A percentile compares a stretch with the other conserved stretches of the same genome.
These are phyloP conservation scores for Cryptococcus sp. DNA, from an alignment of 1,284 basidiomycete genomes.

Conservation along the genomic window DNA sequence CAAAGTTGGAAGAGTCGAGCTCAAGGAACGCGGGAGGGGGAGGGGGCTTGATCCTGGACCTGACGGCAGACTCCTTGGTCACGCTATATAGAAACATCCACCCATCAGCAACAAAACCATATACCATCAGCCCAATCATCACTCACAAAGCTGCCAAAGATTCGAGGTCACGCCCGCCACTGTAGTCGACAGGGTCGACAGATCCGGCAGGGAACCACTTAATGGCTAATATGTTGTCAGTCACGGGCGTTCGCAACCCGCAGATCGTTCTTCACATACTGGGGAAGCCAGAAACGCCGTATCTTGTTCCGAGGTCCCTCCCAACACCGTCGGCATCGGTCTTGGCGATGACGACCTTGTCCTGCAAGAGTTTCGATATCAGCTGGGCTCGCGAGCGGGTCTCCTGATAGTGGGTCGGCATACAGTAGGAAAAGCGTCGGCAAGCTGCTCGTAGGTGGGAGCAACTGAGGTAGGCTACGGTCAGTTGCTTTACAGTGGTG, in stretches of 20 bases:
- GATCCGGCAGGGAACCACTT: constrained; percentile 79
- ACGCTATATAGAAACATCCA: constrained; percentile 60
- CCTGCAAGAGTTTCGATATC: constrained; percentile 34
- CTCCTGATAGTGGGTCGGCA: constrained; percentile 43
- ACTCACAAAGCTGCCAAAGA: constrained; percentile 70
- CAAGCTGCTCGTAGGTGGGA: constrained; percentile 82
- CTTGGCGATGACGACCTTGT: constrained; percentile 85
- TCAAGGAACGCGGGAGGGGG: constrained; percentile 69
- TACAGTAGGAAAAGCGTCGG: constrained; percentile 65
- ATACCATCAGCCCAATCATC: neutral
- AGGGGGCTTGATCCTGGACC: constrained; percentile 79
- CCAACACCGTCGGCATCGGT: constrained; percentile 88
- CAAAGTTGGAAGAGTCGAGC: constrained; percentile 69
- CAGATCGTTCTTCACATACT: constrained; percentile 56
- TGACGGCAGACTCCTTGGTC: constrained; percentile 69
- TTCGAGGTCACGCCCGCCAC: constrained; percentile 76
- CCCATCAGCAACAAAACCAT: neutral
- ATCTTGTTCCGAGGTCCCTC: constrained; percentile 56
- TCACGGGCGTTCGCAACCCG: neutral
- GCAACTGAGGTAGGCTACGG: constrained; percentile 63
- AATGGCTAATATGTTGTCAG: constrained; percentile 58
- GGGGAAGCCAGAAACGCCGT: constrained; percentile 78
- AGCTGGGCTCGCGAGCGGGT: constrained; percentile 47
- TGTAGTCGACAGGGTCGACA: constrained; percentile 67
- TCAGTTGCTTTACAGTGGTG: constrained; percentile 17